These are phyloP conservation scores for Mortierella sp. DNA, from an alignment of 371 early-diverging fungal species.

Conservation along the genomic window DNA sequence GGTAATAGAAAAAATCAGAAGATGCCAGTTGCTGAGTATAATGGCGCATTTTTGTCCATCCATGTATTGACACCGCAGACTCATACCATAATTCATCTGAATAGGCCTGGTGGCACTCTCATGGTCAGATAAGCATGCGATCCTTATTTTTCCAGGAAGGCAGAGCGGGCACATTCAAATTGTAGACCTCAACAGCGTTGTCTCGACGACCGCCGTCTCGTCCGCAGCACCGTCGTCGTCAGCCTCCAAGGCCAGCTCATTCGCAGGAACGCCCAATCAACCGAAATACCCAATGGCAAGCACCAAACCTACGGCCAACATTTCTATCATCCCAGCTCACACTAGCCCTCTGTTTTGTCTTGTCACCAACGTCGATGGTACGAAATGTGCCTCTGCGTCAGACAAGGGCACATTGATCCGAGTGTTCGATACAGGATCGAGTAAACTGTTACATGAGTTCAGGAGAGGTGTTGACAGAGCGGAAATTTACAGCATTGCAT, in stretches of 20 bases:
- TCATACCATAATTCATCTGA: background rate
- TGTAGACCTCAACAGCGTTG: slow-evolving; percentile 78
- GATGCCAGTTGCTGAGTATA: no score
- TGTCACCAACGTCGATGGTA: slow-evolving; percentile 81
- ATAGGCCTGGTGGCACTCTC: slow-evolving; percentile 76
- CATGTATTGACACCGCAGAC: no score
- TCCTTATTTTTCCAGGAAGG: slow-evolving; percentile 81
- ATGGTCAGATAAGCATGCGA: slow-evolving; percentile 67
- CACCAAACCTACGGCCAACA: slow-evolving; percentile 65
- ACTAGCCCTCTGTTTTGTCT: slow-evolving; percentile 79
- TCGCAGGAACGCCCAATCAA: slow-evolving; percentile 12
- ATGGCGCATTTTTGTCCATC: no score
- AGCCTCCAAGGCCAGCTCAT: slow-evolving; percentile 54
- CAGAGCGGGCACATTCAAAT: slow-evolving; percentile 90
- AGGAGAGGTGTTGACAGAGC: slow-evolving; percentile 92
- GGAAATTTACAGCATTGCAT: slow-evolving; percentile 89
- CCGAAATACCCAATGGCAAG: slow-evolving; percentile 54
- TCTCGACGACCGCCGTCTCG: slow-evolving; percentile 51
- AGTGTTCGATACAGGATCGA: slow-evolving; percentile 84
- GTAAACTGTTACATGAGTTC: slow-evolving; percentile 84
- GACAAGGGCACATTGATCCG: slow-evolving; percentile 94
- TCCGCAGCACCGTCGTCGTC: slow-evolving; percentile 42
- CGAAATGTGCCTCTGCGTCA: slow-evolving; percentile 84
- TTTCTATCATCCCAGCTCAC: slow-evolving; percentile 90
- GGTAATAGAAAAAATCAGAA: slow-evolving; percentile 55